phyloP scores from a whole-genome alignment of 345 rosid species.

The Barbarea vulgaris region DNA sequence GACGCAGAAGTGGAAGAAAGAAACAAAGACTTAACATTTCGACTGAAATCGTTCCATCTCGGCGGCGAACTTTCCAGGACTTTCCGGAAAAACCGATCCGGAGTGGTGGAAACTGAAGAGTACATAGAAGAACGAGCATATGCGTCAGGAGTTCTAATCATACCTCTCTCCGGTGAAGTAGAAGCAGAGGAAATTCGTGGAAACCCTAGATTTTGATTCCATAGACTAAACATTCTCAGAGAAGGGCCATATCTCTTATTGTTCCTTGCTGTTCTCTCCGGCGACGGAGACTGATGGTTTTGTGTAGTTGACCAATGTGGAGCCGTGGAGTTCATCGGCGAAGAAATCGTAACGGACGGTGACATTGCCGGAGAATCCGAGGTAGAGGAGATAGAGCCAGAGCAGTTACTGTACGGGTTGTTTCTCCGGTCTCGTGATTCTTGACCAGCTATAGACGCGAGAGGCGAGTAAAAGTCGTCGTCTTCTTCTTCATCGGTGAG shows the following conservation, averaged over 20 bases:
- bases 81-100: slow-evolving; percentile 41
- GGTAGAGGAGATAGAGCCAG: slow-evolving; percentile 55
- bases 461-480: slow-evolving; percentile 84
- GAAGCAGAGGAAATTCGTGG: slow-evolving; percentile 51
- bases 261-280: slow-evolving; percentile 33
- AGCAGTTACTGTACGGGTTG: slow-evolving; percentile 53
- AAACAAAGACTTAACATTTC: slow-evolving; percentile 43
- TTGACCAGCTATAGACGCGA: slow-evolving; percentile 66
- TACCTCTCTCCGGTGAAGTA: slow-evolving; percentile 59
- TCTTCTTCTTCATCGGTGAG: slow-evolving; percentile 46
- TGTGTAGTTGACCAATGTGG: slow-evolving; percentile 33
- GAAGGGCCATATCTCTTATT: slow-evolving; percentile 40
- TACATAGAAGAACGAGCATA: slow-evolving; percentile 44
- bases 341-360: slow-evolving; percentile 65
- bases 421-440: slow-evolving; percentile 48
- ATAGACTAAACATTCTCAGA: slow-evolving; percentile 38
- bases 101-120: slow-evolving; percentile 48
- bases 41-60: slow-evolving; percentile 39
- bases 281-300: slow-evolving; percentile 40
- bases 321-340: slow-evolving; percentile 53
- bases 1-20: slow-evolving; percentile 46
- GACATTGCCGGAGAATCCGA: slow-evolving; percentile 74
- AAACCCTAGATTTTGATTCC: slow-evolving; percentile 37
- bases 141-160: slow-evolving; percentile 24
- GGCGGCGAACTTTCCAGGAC: slow-evolving; percentile 35